Conservation (phyloP, 192 early-diverging fungal genomes). For the Phlyctochytrium planicorne region DNA sequence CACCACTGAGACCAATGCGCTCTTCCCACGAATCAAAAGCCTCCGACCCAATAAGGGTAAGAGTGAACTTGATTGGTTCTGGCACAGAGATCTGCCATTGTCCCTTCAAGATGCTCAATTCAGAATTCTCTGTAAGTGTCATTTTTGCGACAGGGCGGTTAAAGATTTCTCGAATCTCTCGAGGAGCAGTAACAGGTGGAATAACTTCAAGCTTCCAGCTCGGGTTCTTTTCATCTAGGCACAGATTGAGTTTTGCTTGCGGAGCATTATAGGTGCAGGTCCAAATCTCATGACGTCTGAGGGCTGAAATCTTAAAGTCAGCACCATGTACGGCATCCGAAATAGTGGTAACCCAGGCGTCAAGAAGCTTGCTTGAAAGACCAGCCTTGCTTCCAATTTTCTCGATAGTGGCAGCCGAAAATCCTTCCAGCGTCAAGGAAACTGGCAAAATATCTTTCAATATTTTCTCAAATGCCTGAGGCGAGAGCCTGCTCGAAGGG, state of each 20-base stretch:
- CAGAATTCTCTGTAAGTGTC: constrained; percentile 19
- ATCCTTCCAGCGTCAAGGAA: constrained; percentile 27
- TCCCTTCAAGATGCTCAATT: constrained; percentile 11
- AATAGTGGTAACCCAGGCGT: constrained; percentile 23
- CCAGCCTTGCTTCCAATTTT: constrained; percentile 1
- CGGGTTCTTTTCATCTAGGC: constrained; percentile 28
- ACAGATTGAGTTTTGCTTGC: constrained; percentile 28
- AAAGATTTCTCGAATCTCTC: constrained; percentile 27
- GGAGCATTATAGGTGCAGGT: constrained; percentile 27
- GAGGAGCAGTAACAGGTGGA: constrained; percentile 12
- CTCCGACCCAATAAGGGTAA: constrained; percentile 32
- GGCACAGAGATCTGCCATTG: constrained; percentile 38
- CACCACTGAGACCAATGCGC: constrained; percentile 31
- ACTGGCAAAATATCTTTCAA: constrained; percentile 35
- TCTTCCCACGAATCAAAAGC: constrained; percentile 45
- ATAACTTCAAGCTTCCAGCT: constrained; percentile 32
- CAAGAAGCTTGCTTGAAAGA: background rate
- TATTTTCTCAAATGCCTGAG: constrained; percentile 27
- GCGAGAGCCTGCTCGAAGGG: background rate
- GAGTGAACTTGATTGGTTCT: constrained; percentile 23
- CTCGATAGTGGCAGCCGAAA: constrained; percentile 23
- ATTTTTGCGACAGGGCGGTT: constrained; percentile 36
- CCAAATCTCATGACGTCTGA: constrained; percentile 44
- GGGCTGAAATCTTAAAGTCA: constrained; percentile 34
- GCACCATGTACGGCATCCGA: constrained; percentile 10